Base-by-base conservation (phyloP, 2,329 filamentous ascomycete species). In the Claviceps cyperi region DNA sequence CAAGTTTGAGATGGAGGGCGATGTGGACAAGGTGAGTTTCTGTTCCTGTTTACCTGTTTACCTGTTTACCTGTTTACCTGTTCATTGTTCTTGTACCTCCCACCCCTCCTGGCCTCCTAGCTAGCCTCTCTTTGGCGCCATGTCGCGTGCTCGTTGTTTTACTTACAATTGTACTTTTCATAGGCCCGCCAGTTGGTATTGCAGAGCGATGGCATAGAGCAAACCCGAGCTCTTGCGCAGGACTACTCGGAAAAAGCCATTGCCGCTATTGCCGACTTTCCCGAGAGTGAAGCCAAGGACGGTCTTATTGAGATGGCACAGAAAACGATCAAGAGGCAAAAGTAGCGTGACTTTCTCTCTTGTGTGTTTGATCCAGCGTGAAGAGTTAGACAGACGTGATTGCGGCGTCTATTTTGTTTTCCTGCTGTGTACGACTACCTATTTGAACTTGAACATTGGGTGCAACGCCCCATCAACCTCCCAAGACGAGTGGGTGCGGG, bases 261-360 rank as follows among this genome's bases (percentile, higher is more conserved):
- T 53, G 76, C 80, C 5, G 86, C 90, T n/a, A 86, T 98, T 60
- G 75, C 77, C 55, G 70, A 72, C 44, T 95, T 98, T 66, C 92
- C 92, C 6, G 83, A 90, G n/a, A 91, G 89, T 64, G 91, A 97
- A 56, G 92, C 92, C 52, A 97, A 95, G 71, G 78, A 84, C 32
- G 91, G 91, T 0, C 73, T 98, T 40, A 73, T 95, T 44, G 88
- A 96, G 61, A 96, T 97, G 87, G 94, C 89, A 57, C 78, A 83
- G 59, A 96, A 95, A 72, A 89, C 90, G 15, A 80, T 95, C 72
- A 83, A 88, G 68, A 78, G 91, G 61, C 77, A 88, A 65, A 96
- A 95, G 68, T 97, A 74, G 60, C 51, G 8, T 5, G n/a, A 19
- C 22, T 32, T 14, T 8, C 7, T 45, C 32, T 8, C 7, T 45